Evolutionary conservation across 2,329 filamentous ascomycete genomes (phyloP), one percentile per base, ranked within the genome.

Genomic region (Trichoderma oligosporum): DNA sequence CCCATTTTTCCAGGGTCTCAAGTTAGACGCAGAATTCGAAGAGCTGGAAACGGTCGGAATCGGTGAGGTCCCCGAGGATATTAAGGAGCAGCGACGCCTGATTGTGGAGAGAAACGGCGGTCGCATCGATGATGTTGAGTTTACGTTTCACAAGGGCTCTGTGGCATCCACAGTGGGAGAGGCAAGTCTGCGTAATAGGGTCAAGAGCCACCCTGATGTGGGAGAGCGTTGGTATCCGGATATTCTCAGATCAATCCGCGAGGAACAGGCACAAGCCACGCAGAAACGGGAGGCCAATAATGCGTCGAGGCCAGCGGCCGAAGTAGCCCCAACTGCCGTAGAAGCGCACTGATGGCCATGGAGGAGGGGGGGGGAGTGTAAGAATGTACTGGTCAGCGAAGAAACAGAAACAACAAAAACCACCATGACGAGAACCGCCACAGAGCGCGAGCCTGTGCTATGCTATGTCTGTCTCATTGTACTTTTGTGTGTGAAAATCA

Each of bases 181-280:
- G 76, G 91, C 90, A 9, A 95, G 89, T 58, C 74, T 96, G 68
- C 81, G 89, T 74, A 96, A 95, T 72, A 76, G 91, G 12, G 80
- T 95, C 64, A 94, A 92, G 79, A 91, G 87, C 63, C 91, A 96
- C 74, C 88, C 87, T 3, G 91, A 95, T 70, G 91, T 96, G 1
- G 89, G 88, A 2, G 88, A 92, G 77, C 78, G 85, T 65, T 95
- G 89, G 84, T 89, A 88, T 68, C 86, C 86, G 3, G 83, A 87
- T 41, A 80, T 85, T 18, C 66, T 85, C 62, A 72, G 71, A 59
- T 76, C 77, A 59, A 82, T 87, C 51, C 78, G 80, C 52, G 80
- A 80, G 64, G 81, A 86, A 70, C 79, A 86, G 73, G 76, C 75
- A 31, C 69, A 62, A 62, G 71, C 73, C 4, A 27, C n/a, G 33